Evolutionary conservation across 2,329 filamentous ascomycete genomes (phyloP).

Genomic region (Claviceps sp.): DNA sequence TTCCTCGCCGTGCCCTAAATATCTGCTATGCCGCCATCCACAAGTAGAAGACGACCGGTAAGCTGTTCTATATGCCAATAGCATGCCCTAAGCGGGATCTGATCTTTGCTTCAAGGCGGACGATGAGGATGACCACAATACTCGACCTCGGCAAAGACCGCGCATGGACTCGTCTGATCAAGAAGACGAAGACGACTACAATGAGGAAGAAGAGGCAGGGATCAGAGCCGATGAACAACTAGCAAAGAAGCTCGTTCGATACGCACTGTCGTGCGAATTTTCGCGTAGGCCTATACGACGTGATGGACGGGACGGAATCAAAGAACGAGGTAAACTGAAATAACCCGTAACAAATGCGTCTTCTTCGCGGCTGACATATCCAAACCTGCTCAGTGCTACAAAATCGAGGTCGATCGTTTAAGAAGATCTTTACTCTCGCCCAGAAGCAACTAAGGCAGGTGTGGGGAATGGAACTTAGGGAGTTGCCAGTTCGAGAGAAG

Average conservation of each 20-base stretch:
- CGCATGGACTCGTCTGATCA: conserved; percentile 18
- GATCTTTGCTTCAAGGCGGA: conserved; percentile 9
- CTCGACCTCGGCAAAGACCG: conserved; percentile 19
- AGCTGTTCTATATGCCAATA: conserved; percentile 3
- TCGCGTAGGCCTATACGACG: conserved; percentile 45
- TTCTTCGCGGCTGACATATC: background rate
- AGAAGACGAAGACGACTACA: conserved; percentile 20
- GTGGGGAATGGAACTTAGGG: conserved; percentile 89
- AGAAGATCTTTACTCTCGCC: conserved; percentile 60
- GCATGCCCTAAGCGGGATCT: background rate
- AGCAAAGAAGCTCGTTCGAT: conserved; percentile 55
- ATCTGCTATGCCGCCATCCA: conserved; percentile 18
- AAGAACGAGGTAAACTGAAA: conserved; percentile 40
- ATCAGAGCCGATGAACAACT: conserved; percentile 36
- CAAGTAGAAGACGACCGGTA: conserved; percentile 21
- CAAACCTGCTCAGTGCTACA: conserved; percentile 48
- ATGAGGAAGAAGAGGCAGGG: conserved; percentile 16
- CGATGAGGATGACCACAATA: conserved; percentile 21
- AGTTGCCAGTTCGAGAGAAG: conserved; percentile 71
- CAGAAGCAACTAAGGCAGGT: conserved; percentile 55
- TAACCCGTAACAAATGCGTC: background rate
- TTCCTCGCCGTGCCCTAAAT: background rate
- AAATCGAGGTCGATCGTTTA: conserved; percentile 57
- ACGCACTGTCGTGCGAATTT: conserved; percentile 53
- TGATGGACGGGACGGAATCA: conserved; percentile 48